phyloP scores from a whole-genome alignment of 2,329 filamentous ascomycete genomes.

The Microdochium trichocladiopsis region DNA sequence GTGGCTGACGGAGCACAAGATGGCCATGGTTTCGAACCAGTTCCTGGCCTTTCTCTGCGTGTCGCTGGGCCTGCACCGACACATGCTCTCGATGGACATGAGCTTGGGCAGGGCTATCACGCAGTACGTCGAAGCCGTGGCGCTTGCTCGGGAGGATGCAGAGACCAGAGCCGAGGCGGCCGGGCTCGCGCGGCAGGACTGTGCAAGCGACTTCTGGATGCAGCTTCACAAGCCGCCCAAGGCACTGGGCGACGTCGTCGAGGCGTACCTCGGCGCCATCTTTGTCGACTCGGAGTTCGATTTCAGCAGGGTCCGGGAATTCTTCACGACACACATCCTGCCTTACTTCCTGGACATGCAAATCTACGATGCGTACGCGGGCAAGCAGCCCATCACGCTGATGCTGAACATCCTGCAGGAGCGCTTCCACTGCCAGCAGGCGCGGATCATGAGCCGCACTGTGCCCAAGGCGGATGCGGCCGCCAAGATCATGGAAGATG shows the following conservation, averaged over 20 bases:
- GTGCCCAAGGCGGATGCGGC: conserved; percentile 12
- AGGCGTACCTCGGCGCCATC: conserved; percentile 82
- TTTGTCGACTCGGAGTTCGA: conserved; percentile 86
- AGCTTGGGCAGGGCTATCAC: conserved; percentile 36
- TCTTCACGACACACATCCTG: conserved; percentile 69
- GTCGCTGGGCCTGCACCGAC: conserved; percentile 67
- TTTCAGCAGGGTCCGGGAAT: conserved; percentile 63
- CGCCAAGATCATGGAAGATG: conserved; percentile 12
- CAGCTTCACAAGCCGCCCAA: conserved; percentile 60
- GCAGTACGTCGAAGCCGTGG: conserved; percentile 51
- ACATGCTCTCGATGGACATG: conserved; percentile 52
- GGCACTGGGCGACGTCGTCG: conserved; percentile 75
- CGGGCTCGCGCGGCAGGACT: conserved; percentile 27
- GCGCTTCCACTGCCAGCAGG: conserved; percentile 52
- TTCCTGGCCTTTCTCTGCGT: conserved; percentile 82
- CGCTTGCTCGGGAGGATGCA: conserved; percentile 36
- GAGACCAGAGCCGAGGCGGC: conserved; percentile 22
- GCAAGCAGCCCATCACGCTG: conserved; percentile 75
- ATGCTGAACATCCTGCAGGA: conserved; percentile 57
- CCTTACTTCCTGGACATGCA: conserved; percentile 81
- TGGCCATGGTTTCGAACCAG: conserved; percentile 97
- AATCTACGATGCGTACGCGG: conserved; percentile 81
- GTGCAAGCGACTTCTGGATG: conserved; percentile 63
- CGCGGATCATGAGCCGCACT: conserved; percentile 6
- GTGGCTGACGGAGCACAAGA: conserved; percentile 98